Base-by-base conservation (phyloP, 495 filamentous ascomycete species). In the Achaetomiella virescens region DNA sequence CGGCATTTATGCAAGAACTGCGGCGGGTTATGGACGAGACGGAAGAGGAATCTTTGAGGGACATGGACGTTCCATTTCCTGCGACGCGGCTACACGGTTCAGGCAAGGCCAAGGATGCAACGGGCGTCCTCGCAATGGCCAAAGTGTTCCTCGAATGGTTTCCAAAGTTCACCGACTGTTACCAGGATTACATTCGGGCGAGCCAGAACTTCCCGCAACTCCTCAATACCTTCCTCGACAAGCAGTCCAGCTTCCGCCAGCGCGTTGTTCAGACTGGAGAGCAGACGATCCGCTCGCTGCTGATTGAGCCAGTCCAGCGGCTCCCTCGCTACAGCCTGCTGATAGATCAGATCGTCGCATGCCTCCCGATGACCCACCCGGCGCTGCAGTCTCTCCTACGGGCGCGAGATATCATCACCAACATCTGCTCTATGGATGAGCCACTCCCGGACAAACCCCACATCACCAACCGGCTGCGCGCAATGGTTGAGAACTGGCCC, bases 301-400 rank as follows among this genome's bases (percentile, higher is more conserved):
- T 97, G 41, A 97, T 97, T 70, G 93, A 99, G 70, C 93, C 93
- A 1, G 91, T 99, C 9, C 93, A 99, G 68, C 80, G 93, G 22
- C 78, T 99, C 48, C 93, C 93, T 37, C 87, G 93, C 6, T 99
- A 99, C 69, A 96, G 87, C 65, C 75, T 99, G 8, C 84, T 97
- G 60, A 96, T 99, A 59, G 95, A 97, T 72, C 91, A 92, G 59
- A 97, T 99, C 70, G 79, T 89, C 48, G 82, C 84, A 58, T 86
- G 84, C 58, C 78, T 99, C 10, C 91, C 92, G 7, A 78, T 88
- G 37, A 83, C 87, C 10, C 90, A 97, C 63, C 86, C 88, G 17
- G 91, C 90, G 1, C 75, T 96, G 45, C 82, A 85, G 57, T 77
- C 75, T 8, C 82, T 99, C 64, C 78, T 93, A 21, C 89, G 88